Percentiles rank a stretch among this genome's conserved stretches.
Evolutionary conservation across 2,329 filamentous ascomycete species (phyloP).

Genomic region (Fusarium brachygibbosum): DNA sequence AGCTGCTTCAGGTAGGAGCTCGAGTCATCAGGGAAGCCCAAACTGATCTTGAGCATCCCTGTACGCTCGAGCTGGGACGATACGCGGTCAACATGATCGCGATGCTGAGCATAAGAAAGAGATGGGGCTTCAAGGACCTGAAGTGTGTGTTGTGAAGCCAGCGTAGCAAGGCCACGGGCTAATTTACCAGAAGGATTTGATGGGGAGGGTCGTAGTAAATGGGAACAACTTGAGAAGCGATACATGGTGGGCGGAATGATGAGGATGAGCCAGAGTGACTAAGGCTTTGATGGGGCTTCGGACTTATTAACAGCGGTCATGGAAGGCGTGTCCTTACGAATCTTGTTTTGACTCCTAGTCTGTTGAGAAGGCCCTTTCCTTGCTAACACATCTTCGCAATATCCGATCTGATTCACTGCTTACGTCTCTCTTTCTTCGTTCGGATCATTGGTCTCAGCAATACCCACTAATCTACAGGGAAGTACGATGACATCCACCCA

Average conservation of each 20-base stretch:
- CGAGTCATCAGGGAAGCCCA: constrained; percentile 51
- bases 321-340: no score
- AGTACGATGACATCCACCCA: constrained; percentile 44
- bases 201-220: background rate
- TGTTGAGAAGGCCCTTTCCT: background rate
- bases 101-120: constrained; percentile 29
- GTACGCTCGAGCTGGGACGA: constrained; percentile 28
- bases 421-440: background rate
- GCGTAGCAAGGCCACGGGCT: constrained; percentile 10
- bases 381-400: background rate
- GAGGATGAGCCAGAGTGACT: background rate
- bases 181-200: background rate
- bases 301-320: background rate
- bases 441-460: background rate
- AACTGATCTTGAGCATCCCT: constrained; percentile 55
- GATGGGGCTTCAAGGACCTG: constrained; percentile 31
- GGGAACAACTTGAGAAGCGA: background rate
- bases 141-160: constrained; percentile 5
- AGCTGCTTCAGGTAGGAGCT: constrained; percentile 55
- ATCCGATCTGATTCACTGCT: background rate
- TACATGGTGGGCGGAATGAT: background rate
- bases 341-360: background rate
- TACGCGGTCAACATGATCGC: constrained; percentile 36
- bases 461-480: constrained; percentile 35
- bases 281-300: background rate